These are phyloP conservation scores for Neoboletus subvelutipes DNA, from an alignment of 768 basidiomycete genomes.

Conservation along the genomic window DNA sequence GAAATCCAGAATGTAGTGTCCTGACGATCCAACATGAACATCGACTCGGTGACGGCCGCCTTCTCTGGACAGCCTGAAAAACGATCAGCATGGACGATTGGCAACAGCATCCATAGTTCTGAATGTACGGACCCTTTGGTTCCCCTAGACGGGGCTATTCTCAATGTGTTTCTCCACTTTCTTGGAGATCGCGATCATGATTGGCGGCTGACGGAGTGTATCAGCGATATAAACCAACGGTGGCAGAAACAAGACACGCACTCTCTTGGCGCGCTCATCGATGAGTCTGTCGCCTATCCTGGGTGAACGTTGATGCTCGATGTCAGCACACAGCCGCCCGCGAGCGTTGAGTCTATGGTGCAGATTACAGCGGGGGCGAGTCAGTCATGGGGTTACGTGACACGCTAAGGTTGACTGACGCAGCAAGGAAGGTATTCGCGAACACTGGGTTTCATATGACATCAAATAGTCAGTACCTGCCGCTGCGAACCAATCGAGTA, in stretches of 20 bases:
- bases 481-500: too few relatives aligned
- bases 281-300: constrained; percentile 7
- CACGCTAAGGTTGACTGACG: constrained; percentile 8
- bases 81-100: background rate
- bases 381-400: background rate
- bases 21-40: background rate
- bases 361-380: background rate
- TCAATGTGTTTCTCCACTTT: constrained; percentile 6
- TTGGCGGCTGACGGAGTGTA: constrained; percentile 12
- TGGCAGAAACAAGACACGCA: background rate
- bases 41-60: background rate
- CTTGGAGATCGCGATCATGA: constrained; percentile 16
- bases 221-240: background rate
- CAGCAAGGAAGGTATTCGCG: constrained; percentile 16
- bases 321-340: constrained; percentile 7
- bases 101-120: background rate
- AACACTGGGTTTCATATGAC: constrained; percentile 11
- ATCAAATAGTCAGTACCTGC: background rate
- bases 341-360: constrained; percentile 13
- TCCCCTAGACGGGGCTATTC: constrained; percentile 7
- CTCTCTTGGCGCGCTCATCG: constrained; percentile 1
- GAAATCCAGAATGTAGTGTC: background rate
- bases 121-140: background rate
- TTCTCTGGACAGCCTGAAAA: background rate
- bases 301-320: constrained; percentile 12